These are phyloP conservation scores for Linanthus parryae DNA, from an alignment of 148 eudicot genomes.

Conservation along the genomic window DNA sequence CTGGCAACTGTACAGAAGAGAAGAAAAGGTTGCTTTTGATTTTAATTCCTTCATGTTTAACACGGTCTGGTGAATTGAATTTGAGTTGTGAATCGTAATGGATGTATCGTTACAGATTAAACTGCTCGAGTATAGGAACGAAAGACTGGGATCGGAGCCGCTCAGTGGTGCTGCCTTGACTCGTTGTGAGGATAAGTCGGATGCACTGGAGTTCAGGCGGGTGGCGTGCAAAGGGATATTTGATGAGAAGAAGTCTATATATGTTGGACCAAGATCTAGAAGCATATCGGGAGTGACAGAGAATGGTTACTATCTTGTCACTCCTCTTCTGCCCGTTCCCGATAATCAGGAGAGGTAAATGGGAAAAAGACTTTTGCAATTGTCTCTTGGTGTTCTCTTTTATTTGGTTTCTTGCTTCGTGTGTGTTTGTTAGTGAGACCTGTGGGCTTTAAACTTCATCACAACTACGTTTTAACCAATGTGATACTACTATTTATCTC, in stretches of 20 bases:
- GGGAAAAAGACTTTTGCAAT: background rate
- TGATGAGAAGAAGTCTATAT: slow-evolving; percentile 75
- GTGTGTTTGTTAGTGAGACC: too few species aligned
- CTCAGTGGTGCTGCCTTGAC: slow-evolving; percentile 34
- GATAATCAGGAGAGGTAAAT: slow-evolving; percentile 61
- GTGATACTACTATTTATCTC: too few species aligned
- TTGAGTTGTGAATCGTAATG: too few species aligned
- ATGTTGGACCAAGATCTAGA: slow-evolving; percentile 93
- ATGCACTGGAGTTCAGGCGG: slow-evolving; percentile 67
- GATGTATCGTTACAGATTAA: slow-evolving; percentile 34
- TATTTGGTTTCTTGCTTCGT: too few species aligned
- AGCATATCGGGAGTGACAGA: slow-evolving; percentile 98
- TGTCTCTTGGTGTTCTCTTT: too few species aligned
- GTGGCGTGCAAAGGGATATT: slow-evolving; percentile 62
- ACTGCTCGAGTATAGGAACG: slow-evolving; percentile 75
- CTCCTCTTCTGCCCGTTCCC: slow-evolving; percentile 74
- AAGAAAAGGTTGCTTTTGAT: slow-evolving; percentile 59
- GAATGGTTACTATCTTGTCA: slow-evolving; percentile 81
- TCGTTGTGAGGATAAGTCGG: slow-evolving; percentile 37
- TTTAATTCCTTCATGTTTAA: background rate
- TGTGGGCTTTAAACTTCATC: too few species aligned
- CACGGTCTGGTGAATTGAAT: background rate
- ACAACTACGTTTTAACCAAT: too few species aligned
- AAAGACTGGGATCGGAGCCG: slow-evolving; percentile 63
- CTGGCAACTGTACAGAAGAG: slow-evolving; percentile 89